These are phyloP conservation scores for Spathaspora boniae DNA, from an alignment of 805 yeast species.

Conservation along the genomic window DNA sequence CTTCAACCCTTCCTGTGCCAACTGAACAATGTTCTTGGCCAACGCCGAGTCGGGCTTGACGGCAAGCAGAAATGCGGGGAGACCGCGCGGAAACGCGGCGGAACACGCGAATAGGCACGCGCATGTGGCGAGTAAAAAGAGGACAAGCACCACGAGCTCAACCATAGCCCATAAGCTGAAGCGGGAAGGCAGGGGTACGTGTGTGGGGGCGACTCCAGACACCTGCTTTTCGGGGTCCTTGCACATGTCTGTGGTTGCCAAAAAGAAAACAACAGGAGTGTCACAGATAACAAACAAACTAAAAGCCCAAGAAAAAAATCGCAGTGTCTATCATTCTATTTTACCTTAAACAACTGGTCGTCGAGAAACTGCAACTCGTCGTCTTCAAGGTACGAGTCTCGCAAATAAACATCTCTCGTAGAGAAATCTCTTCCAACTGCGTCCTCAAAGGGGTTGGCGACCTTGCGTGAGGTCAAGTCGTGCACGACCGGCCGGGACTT, in stretches of 20 bases:
- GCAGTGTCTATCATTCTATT: too few relatives aligned
- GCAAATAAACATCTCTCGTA: too few relatives aligned
- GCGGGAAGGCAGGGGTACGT: too few relatives aligned
- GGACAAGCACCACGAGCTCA: too few relatives aligned
- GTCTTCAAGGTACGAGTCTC: constrained; percentile 19
- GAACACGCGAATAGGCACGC: constrained; percentile 1
- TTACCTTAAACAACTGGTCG: constrained; percentile 8
- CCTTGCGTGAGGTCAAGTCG: background rate
- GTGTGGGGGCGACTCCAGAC: too few relatives aligned
- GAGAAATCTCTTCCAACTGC: background rate
- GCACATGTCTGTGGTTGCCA: too few relatives aligned
- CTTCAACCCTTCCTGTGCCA: constrained; percentile 7
- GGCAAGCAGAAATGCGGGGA: constrained; percentile 1
- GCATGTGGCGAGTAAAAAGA: background rate
- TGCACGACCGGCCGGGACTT: constrained; percentile 1
- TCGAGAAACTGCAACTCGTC: constrained; percentile 22
- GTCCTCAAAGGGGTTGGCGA: constrained; percentile 8
- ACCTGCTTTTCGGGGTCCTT: too few relatives aligned
- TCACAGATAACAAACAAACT: too few relatives aligned
- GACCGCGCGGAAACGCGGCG: background rate
- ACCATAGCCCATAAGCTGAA: too few relatives aligned
- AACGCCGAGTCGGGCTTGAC: constrained; percentile 2
- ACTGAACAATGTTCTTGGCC: constrained; percentile 5
- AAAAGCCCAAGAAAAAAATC: too few relatives aligned
- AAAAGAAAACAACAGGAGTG: too few relatives aligned